Evolutionary conservation across 371 early-diverging fungal species (phyloP).

Genomic region (Apophysomyces ossiformis): DNA sequence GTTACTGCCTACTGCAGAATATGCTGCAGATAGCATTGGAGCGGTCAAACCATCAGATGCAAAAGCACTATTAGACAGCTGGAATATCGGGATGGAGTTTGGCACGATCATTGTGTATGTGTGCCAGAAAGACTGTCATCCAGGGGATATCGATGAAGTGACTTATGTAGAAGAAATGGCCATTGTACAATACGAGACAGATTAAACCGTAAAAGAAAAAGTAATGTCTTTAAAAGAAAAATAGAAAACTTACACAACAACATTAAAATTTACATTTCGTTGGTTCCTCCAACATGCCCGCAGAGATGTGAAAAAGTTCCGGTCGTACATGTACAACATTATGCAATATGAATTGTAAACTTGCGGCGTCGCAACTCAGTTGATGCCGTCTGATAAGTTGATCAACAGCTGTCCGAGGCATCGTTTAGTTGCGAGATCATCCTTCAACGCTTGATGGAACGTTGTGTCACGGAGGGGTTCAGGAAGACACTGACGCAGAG

Average conservation of each 20-base stretch:
- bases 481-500: slow-evolving; percentile 87
- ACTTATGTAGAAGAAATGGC: slow-evolving; percentile 69
- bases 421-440: slow-evolving; percentile 82
- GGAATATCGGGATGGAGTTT: slow-evolving; percentile 90
- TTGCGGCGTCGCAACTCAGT: slow-evolving; percentile 14
- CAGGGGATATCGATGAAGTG: slow-evolving; percentile 34
- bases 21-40: slow-evolving; percentile 33
- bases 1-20: slow-evolving; percentile 59
- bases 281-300: slow-evolving; percentile 9
- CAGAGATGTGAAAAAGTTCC: slow-evolving; percentile 4
- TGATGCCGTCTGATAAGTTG: slow-evolving; percentile 62
- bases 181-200: slow-evolving; percentile 72
- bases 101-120: slow-evolving; percentile 87
- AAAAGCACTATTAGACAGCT: slow-evolving; percentile 46
- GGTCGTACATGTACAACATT: slow-evolving; percentile 16
- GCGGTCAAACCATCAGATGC: slow-evolving; percentile 35
- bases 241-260: slow-evolving; percentile 10
- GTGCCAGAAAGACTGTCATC: slow-evolving; percentile 83
- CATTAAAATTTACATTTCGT: slow-evolving; percentile 11
- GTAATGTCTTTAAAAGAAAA: slow-evolving; percentile 1
- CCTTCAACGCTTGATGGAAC: slow-evolving; percentile 78
- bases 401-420: slow-evolving; percentile 69
- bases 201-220: slow-evolving; percentile 27
- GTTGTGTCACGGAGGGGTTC: slow-evolving; percentile 83
- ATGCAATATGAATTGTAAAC: slow-evolving; percentile 8